A percentile compares a stretch with the other conserved stretches of the same genome.
Evolutionary conservation across 202 grass and related monocot species (phyloP).

Genomic region (Elaeis oleifera): DNA sequence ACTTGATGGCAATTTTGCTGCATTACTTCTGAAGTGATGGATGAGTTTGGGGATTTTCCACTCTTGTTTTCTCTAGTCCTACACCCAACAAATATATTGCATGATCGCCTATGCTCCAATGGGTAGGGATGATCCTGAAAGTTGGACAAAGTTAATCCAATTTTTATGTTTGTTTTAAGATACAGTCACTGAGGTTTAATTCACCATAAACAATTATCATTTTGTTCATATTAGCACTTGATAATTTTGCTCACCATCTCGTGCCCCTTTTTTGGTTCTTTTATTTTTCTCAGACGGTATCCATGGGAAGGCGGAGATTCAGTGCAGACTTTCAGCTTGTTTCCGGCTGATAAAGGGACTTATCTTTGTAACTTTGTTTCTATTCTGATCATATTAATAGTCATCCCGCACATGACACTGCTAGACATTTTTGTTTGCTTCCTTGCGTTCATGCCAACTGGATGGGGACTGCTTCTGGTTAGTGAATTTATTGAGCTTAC

Average conservation of each 20-base stretch:
- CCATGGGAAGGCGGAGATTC: conserved; percentile 58
- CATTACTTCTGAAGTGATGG: no score
- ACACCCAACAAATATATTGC: no score
- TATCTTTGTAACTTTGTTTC: conserved; percentile 74
- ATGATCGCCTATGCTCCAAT: no score
- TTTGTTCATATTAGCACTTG: no score
- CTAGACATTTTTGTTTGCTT: conserved; percentile 80
- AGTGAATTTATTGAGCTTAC: neutral
- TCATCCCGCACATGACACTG: conserved; percentile 74
- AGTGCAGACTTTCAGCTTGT: conserved; percentile 87
- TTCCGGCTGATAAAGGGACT: conserved; percentile 83
- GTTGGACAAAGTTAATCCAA: no score
- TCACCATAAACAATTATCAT: no score
- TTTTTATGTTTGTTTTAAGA: no score
- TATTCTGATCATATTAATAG: conserved; percentile 64
- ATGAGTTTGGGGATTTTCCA: no score
- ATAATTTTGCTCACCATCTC: neutral
- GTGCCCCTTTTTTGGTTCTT: neutral
- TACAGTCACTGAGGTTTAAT: no score
- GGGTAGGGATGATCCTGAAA: no score
- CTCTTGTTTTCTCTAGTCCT: no score
- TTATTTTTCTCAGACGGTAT: conserved; percentile 50
- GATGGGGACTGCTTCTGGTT: conserved; percentile 86
- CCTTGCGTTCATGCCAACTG: conserved; percentile 92
- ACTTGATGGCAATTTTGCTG: no score